Evolutionary conservation across 306 rosid species (phyloP).

Genomic region (Fragaria vesca): DNA sequence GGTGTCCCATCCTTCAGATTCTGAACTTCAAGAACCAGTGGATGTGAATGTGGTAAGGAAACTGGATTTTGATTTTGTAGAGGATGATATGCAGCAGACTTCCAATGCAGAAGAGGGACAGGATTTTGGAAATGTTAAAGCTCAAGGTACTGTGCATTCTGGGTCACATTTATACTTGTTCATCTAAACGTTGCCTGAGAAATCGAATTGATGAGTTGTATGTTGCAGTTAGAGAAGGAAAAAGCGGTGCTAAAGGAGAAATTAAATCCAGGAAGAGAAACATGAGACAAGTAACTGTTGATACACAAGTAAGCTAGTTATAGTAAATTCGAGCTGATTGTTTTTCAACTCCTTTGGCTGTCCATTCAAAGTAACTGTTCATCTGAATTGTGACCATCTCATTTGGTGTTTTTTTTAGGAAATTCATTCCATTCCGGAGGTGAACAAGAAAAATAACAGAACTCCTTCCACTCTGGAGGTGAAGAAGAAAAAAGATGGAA

Average conservation of each 20-base stretch:
- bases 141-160: conserved; percentile 10
- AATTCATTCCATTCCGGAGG: conserved; percentile 6
- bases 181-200: background rate
- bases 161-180: background rate
- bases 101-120: background rate
- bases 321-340: background rate
- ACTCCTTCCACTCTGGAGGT: background rate
- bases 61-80: conserved; percentile 8
- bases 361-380: background rate
- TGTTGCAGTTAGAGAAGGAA: conserved; percentile 12
- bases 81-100: conserved; percentile 11
- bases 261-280: conserved; percentile 11
- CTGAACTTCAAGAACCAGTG: conserved; percentile 8
- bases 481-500: background rate
- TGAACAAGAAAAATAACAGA: background rate
- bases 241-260: conserved; percentile 20
- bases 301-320: conserved; percentile 31
- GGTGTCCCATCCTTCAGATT: background rate
- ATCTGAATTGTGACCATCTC: background rate
- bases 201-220: background rate
- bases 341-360: background rate
- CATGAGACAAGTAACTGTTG: conserved; percentile 15
- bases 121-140: background rate
- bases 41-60: background rate
- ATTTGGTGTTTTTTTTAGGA: conserved; percentile 17